Conservation (phyloP, 441 rosid genomes). For the Populus hybrid region DNA sequence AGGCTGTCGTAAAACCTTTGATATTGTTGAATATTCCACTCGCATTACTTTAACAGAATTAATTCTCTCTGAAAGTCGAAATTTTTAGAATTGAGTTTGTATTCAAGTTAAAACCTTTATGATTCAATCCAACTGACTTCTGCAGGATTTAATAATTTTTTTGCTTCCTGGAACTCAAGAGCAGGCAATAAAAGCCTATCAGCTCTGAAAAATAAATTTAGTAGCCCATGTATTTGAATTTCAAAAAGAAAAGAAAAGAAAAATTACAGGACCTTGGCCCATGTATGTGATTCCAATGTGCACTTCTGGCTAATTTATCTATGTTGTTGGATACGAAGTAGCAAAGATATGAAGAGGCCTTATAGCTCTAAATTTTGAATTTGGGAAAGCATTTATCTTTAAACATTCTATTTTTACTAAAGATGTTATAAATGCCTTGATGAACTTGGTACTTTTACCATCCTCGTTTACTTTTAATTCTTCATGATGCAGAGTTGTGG, state of each 20-base stretch:
- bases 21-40: neutral
- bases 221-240: neutral
- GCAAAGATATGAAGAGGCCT: neutral
- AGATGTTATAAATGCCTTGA: neutral
- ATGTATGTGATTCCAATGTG: neutral
- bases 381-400: neutral
- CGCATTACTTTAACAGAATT: neutral
- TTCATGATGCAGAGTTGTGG: conserved; percentile 77
- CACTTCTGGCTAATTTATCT: neutral
- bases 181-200: neutral
- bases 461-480: conserved; percentile 1
- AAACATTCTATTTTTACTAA: too few species aligned
- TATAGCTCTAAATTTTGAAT: neutral
- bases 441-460: conserved; percentile 2
- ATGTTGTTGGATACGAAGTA: neutral
- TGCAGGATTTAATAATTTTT: neutral
- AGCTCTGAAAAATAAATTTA: neutral
- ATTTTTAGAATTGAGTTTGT: neutral
- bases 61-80: neutral
- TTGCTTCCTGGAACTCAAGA: neutral
- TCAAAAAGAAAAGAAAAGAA: neutral
- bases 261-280: neutral
- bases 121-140: neutral
- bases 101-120: neutral
- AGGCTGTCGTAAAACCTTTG: neutral